Conservation (phyloP, 2,329 filamentous ascomycete species). For the Apiospora pterosperma region DNA sequence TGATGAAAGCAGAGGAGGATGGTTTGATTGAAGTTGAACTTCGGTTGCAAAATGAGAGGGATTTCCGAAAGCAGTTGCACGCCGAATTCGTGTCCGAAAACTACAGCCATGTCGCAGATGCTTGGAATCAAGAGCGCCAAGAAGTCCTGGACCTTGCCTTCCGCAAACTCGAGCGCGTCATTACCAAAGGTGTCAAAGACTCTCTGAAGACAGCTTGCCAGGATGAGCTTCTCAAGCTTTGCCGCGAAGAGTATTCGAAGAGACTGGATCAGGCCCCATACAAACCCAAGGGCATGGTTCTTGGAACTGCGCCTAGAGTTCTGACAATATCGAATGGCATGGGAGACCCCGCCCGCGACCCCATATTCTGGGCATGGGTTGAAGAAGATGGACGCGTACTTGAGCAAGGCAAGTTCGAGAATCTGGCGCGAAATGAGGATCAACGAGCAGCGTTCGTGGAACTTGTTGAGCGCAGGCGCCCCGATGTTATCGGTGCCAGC, state of each 20-base stretch:
- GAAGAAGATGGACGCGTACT: slow-evolving; percentile 88
- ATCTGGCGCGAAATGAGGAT: slow-evolving; percentile 68
- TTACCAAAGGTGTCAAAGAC: slow-evolving; percentile 91
- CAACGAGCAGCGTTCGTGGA: slow-evolving; percentile 71
- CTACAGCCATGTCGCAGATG: slow-evolving; percentile 89
- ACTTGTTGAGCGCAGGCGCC: slow-evolving; percentile 73
- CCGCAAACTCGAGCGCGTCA: slow-evolving; percentile 75
- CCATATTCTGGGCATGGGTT: slow-evolving; percentile 86
- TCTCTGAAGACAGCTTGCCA: slow-evolving; percentile 91
- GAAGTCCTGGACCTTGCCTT: slow-evolving; percentile 82
- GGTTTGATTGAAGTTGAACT: slow-evolving; percentile 85
- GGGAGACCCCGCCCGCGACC: slow-evolving; percentile 69
- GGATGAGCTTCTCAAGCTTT: slow-evolving; percentile 82
- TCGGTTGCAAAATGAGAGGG: slow-evolving; percentile 69
- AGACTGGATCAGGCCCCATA: slow-evolving; percentile 94
- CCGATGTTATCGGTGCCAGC: slow-evolving; percentile 86
- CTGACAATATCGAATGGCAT: slow-evolving; percentile 84
- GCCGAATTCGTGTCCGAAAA: slow-evolving; percentile 90
- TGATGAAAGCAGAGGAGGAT: slow-evolving; percentile 96
- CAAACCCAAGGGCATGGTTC: slow-evolving; percentile 87
- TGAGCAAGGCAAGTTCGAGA: slow-evolving; percentile 83
- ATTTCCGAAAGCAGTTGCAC: slow-evolving; percentile 74
- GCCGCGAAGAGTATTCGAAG: slow-evolving; percentile 83
- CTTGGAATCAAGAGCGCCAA: slow-evolving; percentile 86
- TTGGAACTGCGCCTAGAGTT: slow-evolving; percentile 84